phyloP scores from a whole-genome alignment of 306 rosid genomes.

The Gynostemma pentaphyllum region DNA sequence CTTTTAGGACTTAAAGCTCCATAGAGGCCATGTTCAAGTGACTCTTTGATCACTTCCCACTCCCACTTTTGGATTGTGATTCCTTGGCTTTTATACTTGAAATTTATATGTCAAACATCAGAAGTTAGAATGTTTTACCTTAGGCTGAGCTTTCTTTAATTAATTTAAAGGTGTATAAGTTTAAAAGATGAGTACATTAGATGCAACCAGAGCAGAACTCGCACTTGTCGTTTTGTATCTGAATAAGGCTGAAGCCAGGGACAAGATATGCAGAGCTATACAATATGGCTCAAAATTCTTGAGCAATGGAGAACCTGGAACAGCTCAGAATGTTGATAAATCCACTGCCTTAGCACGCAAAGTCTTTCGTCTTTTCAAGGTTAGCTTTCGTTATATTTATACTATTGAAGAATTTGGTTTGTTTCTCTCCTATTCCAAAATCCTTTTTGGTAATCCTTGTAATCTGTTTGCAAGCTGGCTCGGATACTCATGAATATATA shows the following conservation, averaged over 20 bases:
- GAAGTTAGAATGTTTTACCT: neutral
- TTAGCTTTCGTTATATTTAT: constrained; percentile 16
- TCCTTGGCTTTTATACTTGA: neutral
- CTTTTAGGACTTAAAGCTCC: neutral
- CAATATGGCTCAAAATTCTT: constrained; percentile 95
- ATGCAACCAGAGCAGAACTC: constrained; percentile 86
- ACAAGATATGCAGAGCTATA: constrained; percentile 96
- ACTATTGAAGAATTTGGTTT: neutral
- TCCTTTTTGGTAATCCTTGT: neutral
- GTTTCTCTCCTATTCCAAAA: neutral
- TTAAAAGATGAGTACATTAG: constrained; percentile 78
- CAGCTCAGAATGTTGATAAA: constrained; percentile 87
- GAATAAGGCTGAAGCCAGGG: constrained; percentile 97
- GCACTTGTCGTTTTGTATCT: constrained; percentile 72
- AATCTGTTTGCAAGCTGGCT: too few species aligned
- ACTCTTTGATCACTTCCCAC: neutral
- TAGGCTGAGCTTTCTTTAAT: neutral
- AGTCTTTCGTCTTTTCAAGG: constrained; percentile 96
- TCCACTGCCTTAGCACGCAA: constrained; percentile 92
- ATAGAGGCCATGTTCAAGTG: neutral
- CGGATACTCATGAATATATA: too few species aligned
- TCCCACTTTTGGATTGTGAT: neutral
- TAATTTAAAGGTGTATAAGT: constrained; percentile 7
- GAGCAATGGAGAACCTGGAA: constrained; percentile 88
- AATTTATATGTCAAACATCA: neutral